Evolutionary conservation across 2,329 filamentous ascomycete species (phyloP).

Genomic region (Fusarium drepaniforme): DNA sequence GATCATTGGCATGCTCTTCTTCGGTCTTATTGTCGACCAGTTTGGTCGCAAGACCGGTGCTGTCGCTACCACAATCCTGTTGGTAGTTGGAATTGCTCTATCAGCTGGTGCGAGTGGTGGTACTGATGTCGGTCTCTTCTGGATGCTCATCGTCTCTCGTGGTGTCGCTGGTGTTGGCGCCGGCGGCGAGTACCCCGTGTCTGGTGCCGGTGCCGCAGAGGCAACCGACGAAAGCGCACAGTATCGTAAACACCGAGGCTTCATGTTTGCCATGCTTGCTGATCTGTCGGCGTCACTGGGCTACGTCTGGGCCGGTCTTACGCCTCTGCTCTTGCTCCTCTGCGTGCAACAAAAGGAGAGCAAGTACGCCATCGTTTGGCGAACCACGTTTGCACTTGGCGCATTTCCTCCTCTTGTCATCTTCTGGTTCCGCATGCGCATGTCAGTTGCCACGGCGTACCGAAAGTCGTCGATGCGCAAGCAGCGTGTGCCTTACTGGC

Average conservation of each 20-base stretch:
- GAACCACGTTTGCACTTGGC: constrained; percentile 63
- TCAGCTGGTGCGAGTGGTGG: constrained; percentile 59
- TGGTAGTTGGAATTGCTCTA: constrained; percentile 60
- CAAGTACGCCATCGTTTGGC: constrained; percentile 61
- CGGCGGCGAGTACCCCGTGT: constrained; percentile 66
- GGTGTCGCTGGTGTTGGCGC: constrained; percentile 58
- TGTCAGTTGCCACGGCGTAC: constrained; percentile 63
- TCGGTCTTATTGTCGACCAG: constrained; percentile 63
- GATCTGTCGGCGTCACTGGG: constrained; percentile 64
- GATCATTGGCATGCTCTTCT: constrained; percentile 67
- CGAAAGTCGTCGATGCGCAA: constrained; percentile 60
- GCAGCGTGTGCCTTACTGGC: constrained; percentile 59
- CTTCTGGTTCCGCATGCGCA: constrained; percentile 65
- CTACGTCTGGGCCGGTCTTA: constrained; percentile 62
- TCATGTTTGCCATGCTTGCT: constrained; percentile 68
- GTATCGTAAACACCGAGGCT: constrained; percentile 61
- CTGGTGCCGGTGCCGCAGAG: constrained; percentile 62
- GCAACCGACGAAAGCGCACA: constrained; percentile 62
- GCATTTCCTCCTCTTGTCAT: constrained; percentile 62
- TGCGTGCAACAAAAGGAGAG: constrained; percentile 59
- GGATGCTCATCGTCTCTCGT: constrained; percentile 61
- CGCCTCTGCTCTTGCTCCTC: constrained; percentile 63
- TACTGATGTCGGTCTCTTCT: constrained; percentile 56
- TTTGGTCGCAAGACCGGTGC: constrained; percentile 63
- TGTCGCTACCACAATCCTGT: constrained; percentile 58